These are phyloP conservation scores for Boletus tylopilopsis DNA, from an alignment of 768 basidiomycete species.

Conservation along the genomic window DNA sequence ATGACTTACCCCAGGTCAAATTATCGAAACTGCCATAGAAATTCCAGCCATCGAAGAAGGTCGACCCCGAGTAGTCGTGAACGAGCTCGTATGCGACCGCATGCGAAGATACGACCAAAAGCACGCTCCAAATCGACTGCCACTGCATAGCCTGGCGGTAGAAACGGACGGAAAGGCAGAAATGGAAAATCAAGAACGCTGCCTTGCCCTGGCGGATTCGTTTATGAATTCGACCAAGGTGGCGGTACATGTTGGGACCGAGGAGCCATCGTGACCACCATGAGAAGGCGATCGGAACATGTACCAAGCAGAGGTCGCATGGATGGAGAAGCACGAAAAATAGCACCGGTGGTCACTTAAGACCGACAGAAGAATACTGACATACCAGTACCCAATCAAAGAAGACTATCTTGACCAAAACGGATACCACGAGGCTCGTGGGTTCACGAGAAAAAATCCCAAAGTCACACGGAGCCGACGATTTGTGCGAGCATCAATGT, in stretches of 20 bases:
- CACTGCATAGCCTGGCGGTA: slow-evolving; percentile 8
- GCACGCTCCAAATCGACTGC: not conserved
- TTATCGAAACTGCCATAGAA: slow-evolving; percentile 51
- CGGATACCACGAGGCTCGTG: too few relatives aligned
- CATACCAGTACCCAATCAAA: not conserved
- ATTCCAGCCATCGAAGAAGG: slow-evolving; percentile 55
- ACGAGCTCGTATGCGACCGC: slow-evolving; percentile 34
- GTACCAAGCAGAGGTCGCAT: not conserved
- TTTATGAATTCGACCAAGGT: slow-evolving; percentile 4
- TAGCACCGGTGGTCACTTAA: not conserved
- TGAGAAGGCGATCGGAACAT: not conserved
- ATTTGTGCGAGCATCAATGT: too few relatives aligned
- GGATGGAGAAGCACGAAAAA: not conserved
- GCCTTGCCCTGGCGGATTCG: not conserved
- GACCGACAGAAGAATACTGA: not conserved
- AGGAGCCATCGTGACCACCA: not conserved
- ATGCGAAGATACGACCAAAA: slow-evolving; percentile 2
- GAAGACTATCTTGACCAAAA: not conserved
- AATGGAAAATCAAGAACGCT: not conserved
- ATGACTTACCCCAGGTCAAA: slow-evolving; percentile 37
- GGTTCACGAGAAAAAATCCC: too few relatives aligned
- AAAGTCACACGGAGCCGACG: too few relatives aligned
- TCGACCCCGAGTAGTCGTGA: slow-evolving; percentile 42
- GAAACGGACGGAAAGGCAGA: not conserved
- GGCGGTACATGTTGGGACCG: slow-evolving; percentile 1